phyloP scores from a whole-genome alignment of 345 rosid species.

The Viola odorata region DNA sequence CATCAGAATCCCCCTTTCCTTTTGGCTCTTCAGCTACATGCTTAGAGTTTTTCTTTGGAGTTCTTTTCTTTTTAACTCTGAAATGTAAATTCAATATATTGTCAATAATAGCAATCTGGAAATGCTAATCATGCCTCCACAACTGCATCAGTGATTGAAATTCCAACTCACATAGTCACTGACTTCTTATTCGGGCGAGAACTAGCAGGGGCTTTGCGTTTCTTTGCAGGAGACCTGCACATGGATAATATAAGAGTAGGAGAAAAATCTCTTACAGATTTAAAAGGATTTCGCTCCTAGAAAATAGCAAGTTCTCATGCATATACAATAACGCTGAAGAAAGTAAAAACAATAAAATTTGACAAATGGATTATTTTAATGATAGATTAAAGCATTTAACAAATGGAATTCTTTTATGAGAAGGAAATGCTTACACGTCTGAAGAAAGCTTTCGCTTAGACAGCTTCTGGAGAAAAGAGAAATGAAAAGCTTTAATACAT shows the following conservation, averaged over 20 bases:
- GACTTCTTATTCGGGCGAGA: slow-evolving; percentile 39
- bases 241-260: slow-evolving; percentile 8
- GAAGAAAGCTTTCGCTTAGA: no score
- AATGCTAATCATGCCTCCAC: neutral
- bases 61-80: slow-evolving; percentile 77
- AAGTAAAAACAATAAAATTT: no score
- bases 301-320: no score
- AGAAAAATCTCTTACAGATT: neutral
- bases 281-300: no score
- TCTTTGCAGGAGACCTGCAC: slow-evolving; percentile 50
- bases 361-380: no score
- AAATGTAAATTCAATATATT: no score
- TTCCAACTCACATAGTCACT: slow-evolving; percentile 44
- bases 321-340: no score
- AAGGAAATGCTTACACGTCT: slow-evolving; percentile 43
- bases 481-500: no score
- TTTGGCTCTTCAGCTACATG: slow-evolving; percentile 32
- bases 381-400: no score
- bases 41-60: slow-evolving; percentile 62
- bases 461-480: no score
- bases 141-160: slow-evolving; percentile 8
- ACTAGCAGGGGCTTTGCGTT: slow-evolving; percentile 34
- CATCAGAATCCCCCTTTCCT: slow-evolving; percentile 38
- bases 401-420: neutral
- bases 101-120: no score